A percentile compares a stretch with the other conserved stretches of the same genome.
phyloP scores from a whole-genome alignment of 2,329 filamentous ascomycete species.

The Talaromyces islandicus region DNA sequence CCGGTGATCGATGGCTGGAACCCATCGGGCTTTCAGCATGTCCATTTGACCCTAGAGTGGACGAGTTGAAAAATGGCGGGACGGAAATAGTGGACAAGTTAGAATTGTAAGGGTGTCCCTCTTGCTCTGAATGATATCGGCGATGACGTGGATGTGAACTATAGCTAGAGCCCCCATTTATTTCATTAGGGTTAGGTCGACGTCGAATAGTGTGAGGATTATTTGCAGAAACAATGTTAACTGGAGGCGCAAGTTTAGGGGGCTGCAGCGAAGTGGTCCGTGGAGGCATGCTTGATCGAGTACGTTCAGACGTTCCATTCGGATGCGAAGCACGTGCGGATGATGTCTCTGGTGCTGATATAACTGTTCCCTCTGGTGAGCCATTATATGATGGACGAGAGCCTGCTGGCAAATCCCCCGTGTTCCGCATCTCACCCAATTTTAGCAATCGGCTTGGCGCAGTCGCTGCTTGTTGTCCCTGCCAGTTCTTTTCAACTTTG shows the following conservation, averaged over 20 bases:
- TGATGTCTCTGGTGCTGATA: slow-evolving; percentile 19
- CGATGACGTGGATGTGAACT: slow-evolving; percentile 22
- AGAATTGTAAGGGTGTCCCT: slow-evolving; percentile 14
- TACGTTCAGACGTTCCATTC: slow-evolving; percentile 1
- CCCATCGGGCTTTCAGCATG: slow-evolving; percentile 14
- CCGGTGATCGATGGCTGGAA: slow-evolving; percentile 1
- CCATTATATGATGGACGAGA: slow-evolving; percentile 16
- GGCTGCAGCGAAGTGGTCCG: slow-evolving; percentile 14
- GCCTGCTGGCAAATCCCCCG: background rate
- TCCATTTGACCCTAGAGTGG: slow-evolving; percentile 10
- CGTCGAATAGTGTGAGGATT: slow-evolving; percentile 25
- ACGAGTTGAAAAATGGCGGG: slow-evolving; percentile 26
- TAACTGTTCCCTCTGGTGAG: slow-evolving; percentile 17
- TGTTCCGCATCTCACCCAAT: slow-evolving; percentile 21
- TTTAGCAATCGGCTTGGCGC: slow-evolving; percentile 47
- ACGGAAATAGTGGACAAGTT: slow-evolving; percentile 19
- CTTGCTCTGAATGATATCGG: slow-evolving; percentile 28
- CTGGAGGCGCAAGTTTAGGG: slow-evolving; percentile 38
- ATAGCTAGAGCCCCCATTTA: slow-evolving; percentile 13
- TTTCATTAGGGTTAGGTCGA: slow-evolving; percentile 32
- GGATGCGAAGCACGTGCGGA: slow-evolving; percentile 4
- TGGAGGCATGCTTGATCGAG: background rate
- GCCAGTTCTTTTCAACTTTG: slow-evolving; percentile 87
- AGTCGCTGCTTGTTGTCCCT: slow-evolving; percentile 56
- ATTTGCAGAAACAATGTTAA: slow-evolving; percentile 32